Percentiles rank a stretch among this genome's conserved stretches.
Evolutionary conservation across 495 filamentous ascomycete species (phyloP).

Genomic region (Lophium mytilinum): DNA sequence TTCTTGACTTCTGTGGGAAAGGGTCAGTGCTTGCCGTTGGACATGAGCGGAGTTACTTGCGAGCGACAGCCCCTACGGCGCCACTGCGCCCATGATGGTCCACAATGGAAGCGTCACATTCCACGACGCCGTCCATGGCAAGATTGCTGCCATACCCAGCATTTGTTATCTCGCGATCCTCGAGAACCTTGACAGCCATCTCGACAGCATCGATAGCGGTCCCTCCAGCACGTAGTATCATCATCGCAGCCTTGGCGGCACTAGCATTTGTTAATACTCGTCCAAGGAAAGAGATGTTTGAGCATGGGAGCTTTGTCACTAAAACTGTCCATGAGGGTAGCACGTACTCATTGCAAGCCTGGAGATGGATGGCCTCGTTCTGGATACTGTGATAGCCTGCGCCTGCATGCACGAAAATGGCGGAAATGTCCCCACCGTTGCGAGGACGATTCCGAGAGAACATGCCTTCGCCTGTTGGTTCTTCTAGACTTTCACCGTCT

Average conservation of each 20-base stretch:
- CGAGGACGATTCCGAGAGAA: constrained; percentile 25
- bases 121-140: constrained; percentile 80
- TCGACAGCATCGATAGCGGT: constrained; percentile 87
- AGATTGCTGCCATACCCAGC: constrained; percentile 93
- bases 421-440: constrained; percentile 43
- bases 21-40: neutral
- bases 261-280: constrained; percentile 37
- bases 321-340: neutral
- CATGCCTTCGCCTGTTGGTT: constrained; percentile 21
- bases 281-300: neutral
- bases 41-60: constrained; percentile 45
- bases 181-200: constrained; percentile 74
- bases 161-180: constrained; percentile 93
- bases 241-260: constrained; percentile 73
- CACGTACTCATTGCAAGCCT: constrained; percentile 79
- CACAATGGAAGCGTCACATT: constrained; percentile 88
- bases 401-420: constrained; percentile 93
- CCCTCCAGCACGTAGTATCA: constrained; percentile 64
- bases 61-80: constrained; percentile 78
- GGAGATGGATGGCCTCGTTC: constrained; percentile 75
- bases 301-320: neutral
- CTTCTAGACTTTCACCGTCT: constrained; percentile 11
- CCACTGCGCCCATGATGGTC: constrained; percentile 88
- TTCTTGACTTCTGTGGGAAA: constrained; percentile 71
- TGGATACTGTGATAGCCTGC: constrained; percentile 85